A percentile compares a stretch with the other conserved stretches of the same genome.
phyloP scores from a whole-genome alignment of 1,284 basidiomycete genomes.

The Trametes versicolor region DNA sequence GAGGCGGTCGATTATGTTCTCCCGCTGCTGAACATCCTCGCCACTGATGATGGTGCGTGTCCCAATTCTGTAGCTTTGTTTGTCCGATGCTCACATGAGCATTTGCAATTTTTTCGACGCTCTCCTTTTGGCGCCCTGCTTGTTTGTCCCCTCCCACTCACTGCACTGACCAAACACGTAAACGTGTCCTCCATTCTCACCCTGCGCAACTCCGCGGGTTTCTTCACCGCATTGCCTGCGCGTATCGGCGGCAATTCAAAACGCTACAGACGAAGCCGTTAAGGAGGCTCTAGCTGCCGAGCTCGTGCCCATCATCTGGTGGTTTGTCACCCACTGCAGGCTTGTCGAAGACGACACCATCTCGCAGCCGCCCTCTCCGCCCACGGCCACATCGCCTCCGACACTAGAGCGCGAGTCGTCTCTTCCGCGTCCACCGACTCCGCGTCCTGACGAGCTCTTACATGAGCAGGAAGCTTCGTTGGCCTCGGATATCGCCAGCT shows the following conservation, averaged over 20 bases:
- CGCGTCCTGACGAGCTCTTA: conserved; percentile 16
- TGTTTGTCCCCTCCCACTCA: conserved; percentile 24
- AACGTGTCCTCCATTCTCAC: conserved; percentile 22
- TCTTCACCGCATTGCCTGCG: conserved; percentile 22
- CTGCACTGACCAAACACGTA: conserved; percentile 30
- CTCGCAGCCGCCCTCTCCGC: conserved; percentile 22
- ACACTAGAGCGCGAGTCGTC: conserved; percentile 17
- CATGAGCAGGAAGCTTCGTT: conserved; percentile 12
- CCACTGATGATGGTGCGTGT: conserved; percentile 84
- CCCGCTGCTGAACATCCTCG: conserved; percentile 88
- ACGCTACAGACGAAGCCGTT: conserved; percentile 82
- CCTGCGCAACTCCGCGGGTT: conserved; percentile 20
- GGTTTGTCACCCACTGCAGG: conserved; percentile 87
- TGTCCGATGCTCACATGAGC: conserved; percentile 25
- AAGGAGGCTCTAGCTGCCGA: conserved; percentile 91
- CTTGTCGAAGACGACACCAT: conserved; percentile 58
- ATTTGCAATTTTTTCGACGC: conserved; percentile 11
- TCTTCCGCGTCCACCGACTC: conserved; percentile 12
- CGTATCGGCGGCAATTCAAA: conserved; percentile 13
- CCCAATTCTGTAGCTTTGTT: conserved; percentile 22
- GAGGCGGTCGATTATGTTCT: conserved; percentile 96
- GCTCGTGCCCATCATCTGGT: conserved; percentile 90
- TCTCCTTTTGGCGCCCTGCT: conserved; percentile 20
- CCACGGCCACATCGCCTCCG: conserved; percentile 32
- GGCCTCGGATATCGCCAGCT: neutral